These are phyloP conservation scores for Mortierella sp. DNA, from an alignment of 371 early-diverging fungal genomes.

Conservation along the genomic window DNA sequence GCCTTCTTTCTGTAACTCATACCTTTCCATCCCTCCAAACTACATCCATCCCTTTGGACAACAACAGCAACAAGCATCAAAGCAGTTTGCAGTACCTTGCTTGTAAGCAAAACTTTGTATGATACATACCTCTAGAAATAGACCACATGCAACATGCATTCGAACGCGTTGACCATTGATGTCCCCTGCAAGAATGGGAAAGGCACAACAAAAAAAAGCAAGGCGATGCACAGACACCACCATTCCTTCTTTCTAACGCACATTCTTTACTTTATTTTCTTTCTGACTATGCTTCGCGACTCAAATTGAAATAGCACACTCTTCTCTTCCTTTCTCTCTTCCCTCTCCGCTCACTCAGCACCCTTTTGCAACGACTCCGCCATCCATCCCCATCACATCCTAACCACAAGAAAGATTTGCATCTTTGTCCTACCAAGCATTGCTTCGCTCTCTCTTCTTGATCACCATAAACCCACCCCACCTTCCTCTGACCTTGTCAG, in stretches of 20 bases:
- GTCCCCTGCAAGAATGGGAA: not conserved
- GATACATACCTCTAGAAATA: no score
- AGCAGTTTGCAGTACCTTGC: no score
- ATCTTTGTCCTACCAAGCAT: not conserved
- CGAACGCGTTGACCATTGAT: not conserved
- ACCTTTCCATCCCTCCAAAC: not conserved
- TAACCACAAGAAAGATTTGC: not conserved
- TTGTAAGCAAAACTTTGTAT: no score
- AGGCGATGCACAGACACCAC: not conserved
- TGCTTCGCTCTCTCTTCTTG: not conserved
- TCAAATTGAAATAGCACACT: not conserved
- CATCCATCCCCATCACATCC: not conserved
- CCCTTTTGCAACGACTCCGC: constrained; percentile 3
- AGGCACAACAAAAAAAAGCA: not conserved
- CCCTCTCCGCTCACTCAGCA: not conserved
- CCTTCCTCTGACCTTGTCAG: not conserved
- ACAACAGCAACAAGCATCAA: not conserved
- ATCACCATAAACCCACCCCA: not conserved
- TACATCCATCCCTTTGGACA: not conserved
- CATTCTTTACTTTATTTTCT: not conserved
- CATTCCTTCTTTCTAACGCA: constrained; percentile 2
- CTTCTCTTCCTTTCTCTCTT: not conserved
- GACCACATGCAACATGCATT: not conserved
- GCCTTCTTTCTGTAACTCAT: not conserved
- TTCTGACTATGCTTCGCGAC: not conserved